These are phyloP conservation scores for Cryomyces minteri DNA, from an alignment of 495 filamentous ascomycete genomes.

Conservation along the genomic window DNA sequence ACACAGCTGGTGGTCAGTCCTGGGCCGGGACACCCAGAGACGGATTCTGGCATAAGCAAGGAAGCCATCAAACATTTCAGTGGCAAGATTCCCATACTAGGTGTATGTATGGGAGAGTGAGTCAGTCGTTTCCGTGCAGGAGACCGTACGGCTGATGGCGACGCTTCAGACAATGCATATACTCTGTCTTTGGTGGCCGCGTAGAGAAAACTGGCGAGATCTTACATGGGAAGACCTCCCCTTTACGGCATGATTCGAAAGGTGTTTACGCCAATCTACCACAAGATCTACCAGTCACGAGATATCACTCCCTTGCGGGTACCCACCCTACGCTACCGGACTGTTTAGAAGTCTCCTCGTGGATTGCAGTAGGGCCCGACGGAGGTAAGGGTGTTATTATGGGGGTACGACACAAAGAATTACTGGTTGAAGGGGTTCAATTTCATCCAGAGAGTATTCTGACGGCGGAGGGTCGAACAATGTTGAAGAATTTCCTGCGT, in stretches of 20 bases:
- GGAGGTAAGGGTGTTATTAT: conserved; percentile 73
- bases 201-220: conserved; percentile 93
- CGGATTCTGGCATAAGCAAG: conserved; percentile 81
- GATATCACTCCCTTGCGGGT: conserved; percentile 93
- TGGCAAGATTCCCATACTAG: conserved; percentile 93
- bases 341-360: conserved; percentile 81
- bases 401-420: conserved; percentile 87
- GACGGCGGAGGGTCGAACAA: conserved; percentile 67
- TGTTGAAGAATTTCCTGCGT: conserved; percentile 82
- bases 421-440: conserved; percentile 81
- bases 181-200: conserved; percentile 73
- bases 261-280: conserved; percentile 68
- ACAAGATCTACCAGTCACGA: conserved; percentile 67
- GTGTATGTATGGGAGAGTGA: conserved; percentile 94
- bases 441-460: conserved; percentile 97
- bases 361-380: conserved; percentile 37
- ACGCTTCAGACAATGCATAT: conserved; percentile 58
- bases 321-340: conserved; percentile 77
- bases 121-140: conserved; percentile 13
- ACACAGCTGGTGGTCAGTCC: conserved; percentile 92
- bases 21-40: conserved; percentile 78
- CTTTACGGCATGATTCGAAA: conserved; percentile 69
- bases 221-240: conserved; percentile 89
- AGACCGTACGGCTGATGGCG: not conserved
- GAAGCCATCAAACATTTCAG: conserved; percentile 81